Percentiles rank a stretch among this genome's conserved stretches.
Conservation (phyloP, 2,329 filamentous ascomycete genomes). For the Pyricularia pennisetigena region DNA sequence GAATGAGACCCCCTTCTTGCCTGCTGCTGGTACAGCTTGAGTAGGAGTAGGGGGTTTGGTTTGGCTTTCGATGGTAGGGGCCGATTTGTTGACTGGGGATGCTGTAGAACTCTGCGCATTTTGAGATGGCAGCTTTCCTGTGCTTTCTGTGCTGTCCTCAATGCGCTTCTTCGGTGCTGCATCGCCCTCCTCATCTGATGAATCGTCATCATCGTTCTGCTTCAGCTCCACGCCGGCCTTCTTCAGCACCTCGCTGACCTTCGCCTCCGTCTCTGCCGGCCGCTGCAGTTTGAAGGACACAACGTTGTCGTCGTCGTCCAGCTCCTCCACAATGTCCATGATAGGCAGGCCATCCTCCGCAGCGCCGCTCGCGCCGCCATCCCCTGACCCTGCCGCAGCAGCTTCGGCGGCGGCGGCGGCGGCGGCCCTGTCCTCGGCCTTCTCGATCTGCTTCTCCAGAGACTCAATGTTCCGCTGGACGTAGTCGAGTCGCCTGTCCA, state of each 20-base stretch:
- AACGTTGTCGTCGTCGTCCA: constrained; percentile 85
- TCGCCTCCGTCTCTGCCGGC: constrained; percentile 57
- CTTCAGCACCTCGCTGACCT: constrained; percentile 61
- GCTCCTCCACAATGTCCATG: constrained; percentile 83
- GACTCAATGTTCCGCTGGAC: constrained; percentile 71
- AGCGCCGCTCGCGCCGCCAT: constrained; percentile 59
- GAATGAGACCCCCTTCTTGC: constrained; percentile 54
- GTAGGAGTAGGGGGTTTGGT: background rate
- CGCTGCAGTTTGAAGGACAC: constrained; percentile 55
- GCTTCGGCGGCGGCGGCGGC: constrained; percentile 52
- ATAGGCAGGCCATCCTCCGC: constrained; percentile 59
- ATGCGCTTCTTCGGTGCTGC: background rate
- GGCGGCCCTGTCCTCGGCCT: constrained; percentile 59
- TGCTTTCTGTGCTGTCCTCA: background rate
- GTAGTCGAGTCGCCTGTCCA: constrained; percentile 77
- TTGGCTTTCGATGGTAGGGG: background rate
- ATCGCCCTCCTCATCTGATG: constrained; percentile 7
- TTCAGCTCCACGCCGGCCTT: constrained; percentile 56
- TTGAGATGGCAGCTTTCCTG: background rate
- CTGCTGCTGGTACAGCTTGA: background rate
- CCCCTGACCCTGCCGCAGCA: constrained; percentile 36
- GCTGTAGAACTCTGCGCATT: background rate
- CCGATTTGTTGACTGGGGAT: background rate
- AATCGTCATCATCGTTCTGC: constrained; percentile 16
- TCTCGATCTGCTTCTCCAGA: constrained; percentile 61